Evolutionary conservation across 345 rosid species (phyloP), one percentile per base, ranked within the genome.

Genomic region (Melaleuca alternifolia): DNA sequence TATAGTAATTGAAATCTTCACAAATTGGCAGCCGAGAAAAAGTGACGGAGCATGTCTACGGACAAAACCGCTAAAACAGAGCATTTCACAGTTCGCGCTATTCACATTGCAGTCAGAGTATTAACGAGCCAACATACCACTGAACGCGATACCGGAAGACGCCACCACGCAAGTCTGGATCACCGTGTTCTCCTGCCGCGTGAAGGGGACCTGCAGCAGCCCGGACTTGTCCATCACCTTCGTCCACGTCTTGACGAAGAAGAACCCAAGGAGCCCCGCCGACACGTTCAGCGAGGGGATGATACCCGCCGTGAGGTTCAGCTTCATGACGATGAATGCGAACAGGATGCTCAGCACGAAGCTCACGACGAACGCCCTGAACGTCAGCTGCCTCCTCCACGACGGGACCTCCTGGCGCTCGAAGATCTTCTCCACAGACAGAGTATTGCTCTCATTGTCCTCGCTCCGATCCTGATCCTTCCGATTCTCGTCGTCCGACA

Each of bases 141-240:
- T 87, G 71, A 82, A 85, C 33, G 89, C 12, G 81, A 87, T 87
- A 62, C 89, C 87, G 24, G 89, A 85, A 61, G 89, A 53, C 50
- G 89, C 89, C 37, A 87, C 87, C 20, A 85, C 89, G 82, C 89
- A 87, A 44, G 89, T 87, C 89, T 87, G 89, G 51, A 87, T 87
- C 85, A 85, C 89, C 18, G 89, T 87, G 52, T 87, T 87, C 89
- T 87, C 89, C 65, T 87, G 89, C 61, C 87, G 86, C 14, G 89
- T 87, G 87, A 87, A 87, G 59, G 89, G 89, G 30, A 85, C 79
- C 75, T 50, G 79, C 50, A 87, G 59, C 59, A 87, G 75, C n/a
- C 89, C 87, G 26, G 87, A 46, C 11, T 44, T 57, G 21, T 20
- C 3, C 56, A 87, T 81, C 51, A 81, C 50, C 85, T 85, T 87